These are phyloP conservation scores for Penicillium robsamsonii DNA, from an alignment of 495 filamentous ascomycete species.

Conservation along the genomic window DNA sequence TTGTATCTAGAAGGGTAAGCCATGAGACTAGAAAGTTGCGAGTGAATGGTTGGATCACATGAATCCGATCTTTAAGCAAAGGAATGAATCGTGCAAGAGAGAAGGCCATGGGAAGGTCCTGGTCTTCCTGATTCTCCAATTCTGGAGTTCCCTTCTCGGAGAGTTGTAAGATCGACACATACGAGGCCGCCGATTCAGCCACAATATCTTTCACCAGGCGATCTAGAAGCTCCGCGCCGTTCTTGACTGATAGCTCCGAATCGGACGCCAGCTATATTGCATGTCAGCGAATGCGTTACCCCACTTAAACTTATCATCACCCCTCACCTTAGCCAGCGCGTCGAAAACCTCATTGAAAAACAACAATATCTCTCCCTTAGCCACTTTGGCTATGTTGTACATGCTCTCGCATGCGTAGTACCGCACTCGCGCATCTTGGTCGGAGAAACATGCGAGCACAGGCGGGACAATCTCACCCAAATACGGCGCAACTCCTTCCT, in stretches of 20 bases:
- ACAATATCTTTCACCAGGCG: slow-evolving; percentile 98
- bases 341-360: slow-evolving; percentile 99
- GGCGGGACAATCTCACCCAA: slow-evolving; percentile 92
- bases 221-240: slow-evolving; percentile 94
- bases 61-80: slow-evolving; percentile 86
- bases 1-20: slow-evolving; percentile 93
- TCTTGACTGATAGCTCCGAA: slow-evolving; percentile 95
- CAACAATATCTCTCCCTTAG: slow-evolving; percentile 91
- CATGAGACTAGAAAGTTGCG: slow-evolving; percentile 93
- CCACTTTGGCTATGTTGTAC: slow-evolving; percentile 99
- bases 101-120: slow-evolving; percentile 79
- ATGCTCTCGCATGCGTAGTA: slow-evolving; percentile 99
- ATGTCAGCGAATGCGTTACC: slow-evolving; percentile 8
- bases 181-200: slow-evolving; percentile 91
- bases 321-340: slow-evolving; percentile 84
- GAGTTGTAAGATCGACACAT: slow-evolving; percentile 79
- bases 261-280: slow-evolving; percentile 80
- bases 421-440: slow-evolving; percentile 95
- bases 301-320: neutral
- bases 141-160: slow-evolving; percentile 46
- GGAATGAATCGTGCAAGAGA: slow-evolving; percentile 91
- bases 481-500: slow-evolving; percentile 88
- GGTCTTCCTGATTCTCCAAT: slow-evolving; percentile 46
- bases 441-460: slow-evolving; percentile 96
- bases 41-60: slow-evolving; percentile 91